A percentile compares a stretch with the other conserved stretches of the same genome.
Conservation (phyloP, 257 asterid species). For the Salvia hispanica region DNA sequence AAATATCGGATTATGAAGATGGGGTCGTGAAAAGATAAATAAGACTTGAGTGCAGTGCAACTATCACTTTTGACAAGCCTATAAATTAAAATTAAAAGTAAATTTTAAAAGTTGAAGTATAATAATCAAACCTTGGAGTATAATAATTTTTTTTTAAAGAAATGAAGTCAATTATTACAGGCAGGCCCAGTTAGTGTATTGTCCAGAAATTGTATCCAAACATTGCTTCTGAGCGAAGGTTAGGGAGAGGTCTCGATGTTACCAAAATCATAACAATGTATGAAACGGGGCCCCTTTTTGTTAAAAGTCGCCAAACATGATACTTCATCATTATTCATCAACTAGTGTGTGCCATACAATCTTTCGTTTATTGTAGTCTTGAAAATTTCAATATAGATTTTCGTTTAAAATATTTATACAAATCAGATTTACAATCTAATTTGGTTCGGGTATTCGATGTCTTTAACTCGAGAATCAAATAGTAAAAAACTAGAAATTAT, state of each 20-base stretch:
- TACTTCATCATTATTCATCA: background rate
- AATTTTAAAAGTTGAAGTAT: background rate
- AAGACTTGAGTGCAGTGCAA: constrained; percentile 39
- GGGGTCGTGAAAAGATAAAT: constrained; percentile 12
- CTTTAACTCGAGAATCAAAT: too few relatives aligned
- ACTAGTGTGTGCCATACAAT: background rate
- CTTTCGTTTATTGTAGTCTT: too few relatives aligned
- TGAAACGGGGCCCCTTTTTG: background rate
- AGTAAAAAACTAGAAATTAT: too few relatives aligned
- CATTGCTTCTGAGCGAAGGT: constrained; percentile 40
- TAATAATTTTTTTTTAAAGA: background rate
- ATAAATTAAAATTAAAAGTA: background rate
- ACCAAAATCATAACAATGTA: constrained; percentile 24
- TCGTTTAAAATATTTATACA: too few relatives aligned
- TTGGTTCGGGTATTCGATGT: too few relatives aligned
- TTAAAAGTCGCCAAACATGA: constrained; percentile 13
- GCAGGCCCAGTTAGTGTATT: constrained; percentile 28
- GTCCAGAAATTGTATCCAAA: constrained; percentile 7
- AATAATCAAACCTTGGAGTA: too few relatives aligned
- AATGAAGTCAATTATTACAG: constrained; percentile 16
- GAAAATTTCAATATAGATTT: too few relatives aligned
- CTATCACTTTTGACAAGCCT: constrained; percentile 3
- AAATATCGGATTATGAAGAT: background rate
- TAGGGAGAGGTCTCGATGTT: constrained; percentile 21
- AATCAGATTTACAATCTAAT: too few relatives aligned